Conservation (phyloP, 176 grass and related monocot genomes). For the Oryza punctata region DNA sequence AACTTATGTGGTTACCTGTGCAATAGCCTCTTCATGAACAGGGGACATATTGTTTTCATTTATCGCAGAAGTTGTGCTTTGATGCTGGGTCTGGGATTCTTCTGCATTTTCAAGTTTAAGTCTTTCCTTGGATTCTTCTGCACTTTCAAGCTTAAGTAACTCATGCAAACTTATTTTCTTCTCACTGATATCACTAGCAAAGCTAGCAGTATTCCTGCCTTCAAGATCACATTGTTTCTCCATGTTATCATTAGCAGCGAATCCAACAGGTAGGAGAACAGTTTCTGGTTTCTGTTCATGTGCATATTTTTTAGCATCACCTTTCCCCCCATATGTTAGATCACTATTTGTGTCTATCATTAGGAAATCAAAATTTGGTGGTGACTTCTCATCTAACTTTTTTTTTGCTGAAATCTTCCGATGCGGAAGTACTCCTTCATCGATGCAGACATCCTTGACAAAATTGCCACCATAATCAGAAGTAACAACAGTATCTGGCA, state of each 20-base stretch:
- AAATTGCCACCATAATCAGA: slow-evolving; percentile 45
- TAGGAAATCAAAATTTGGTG: slow-evolving; percentile 24
- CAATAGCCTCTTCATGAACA: slow-evolving; percentile 31
- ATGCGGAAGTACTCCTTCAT: slow-evolving; percentile 45
- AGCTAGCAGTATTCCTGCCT: neutral
- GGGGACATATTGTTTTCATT: slow-evolving; percentile 36
- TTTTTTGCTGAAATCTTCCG: slow-evolving; percentile 42
- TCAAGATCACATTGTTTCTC: slow-evolving; percentile 32
- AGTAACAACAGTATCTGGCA: slow-evolving; percentile 46
- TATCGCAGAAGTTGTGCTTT: slow-evolving; percentile 16
- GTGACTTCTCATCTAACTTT: slow-evolving; percentile 22
- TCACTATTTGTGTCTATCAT: slow-evolving; percentile 33
- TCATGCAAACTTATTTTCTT: slow-evolving; percentile 53
- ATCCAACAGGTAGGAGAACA: slow-evolving; percentile 21
- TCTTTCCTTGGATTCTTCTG: slow-evolving; percentile 37
- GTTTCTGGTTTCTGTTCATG: slow-evolving; percentile 26
- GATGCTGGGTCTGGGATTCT: slow-evolving; percentile 30
- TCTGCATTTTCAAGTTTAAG: slow-evolving; percentile 51
- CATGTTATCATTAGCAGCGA: slow-evolving; percentile 11
- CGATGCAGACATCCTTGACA: slow-evolving; percentile 86
- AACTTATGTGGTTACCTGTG: slow-evolving; percentile 47
- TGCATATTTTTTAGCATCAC: slow-evolving; percentile 15
- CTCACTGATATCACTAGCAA: slow-evolving; percentile 22
- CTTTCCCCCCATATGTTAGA: slow-evolving; percentile 18
- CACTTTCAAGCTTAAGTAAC: slow-evolving; percentile 54